Evolutionary conservation across 106 monocot genomes (phyloP), one percentile per base, ranked within the genome.

Genomic region (Hemerocallis citrina): DNA sequence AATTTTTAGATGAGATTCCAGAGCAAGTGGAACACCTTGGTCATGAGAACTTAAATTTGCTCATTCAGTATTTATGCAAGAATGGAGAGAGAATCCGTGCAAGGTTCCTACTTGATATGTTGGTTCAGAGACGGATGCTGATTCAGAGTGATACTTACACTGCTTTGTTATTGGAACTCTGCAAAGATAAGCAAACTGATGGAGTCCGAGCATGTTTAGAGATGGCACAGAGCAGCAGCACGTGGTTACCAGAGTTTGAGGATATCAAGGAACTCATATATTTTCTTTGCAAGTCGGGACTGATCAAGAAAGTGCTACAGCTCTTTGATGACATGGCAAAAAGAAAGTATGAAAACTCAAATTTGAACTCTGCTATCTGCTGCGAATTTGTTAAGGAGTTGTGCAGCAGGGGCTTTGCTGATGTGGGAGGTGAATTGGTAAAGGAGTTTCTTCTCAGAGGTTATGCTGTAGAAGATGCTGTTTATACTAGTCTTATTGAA

Each of bases 221-320:
- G 34, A 34, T 79, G 27, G 70, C 75, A 58, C 46, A 42, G 55
- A 67, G 58, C 27, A 67, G 58, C 27, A 61, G 45, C 36, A 43
- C 37, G 15, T 79, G 74, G 63, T 67, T 61, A 57, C 77, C 68
- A 27, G 55, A 17, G 4, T 52, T 27, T 40, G 45, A 51, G 30
- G 75, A 84, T 39, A 40, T 78, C 11, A 58, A 69, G 32, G 21
- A 24, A 38, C 55, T 79, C 30, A 27, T 74, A 27, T 69, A 56
- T 55, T 78, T 34, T 63, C 66, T 95, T 16, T 71, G 79, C 59
- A 70, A 64, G 47, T 69, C 24, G 55, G 68, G 86, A 65, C 65
- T 78, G 65, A 59, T 92, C 32, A 66, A 72, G 29, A 79, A 89
- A 69, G 59, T 63, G 52, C 32, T 85, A 35, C 61, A 72, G 35